These are phyloP conservation scores for Geotrichum fermentans DNA, from an alignment of 1,139 yeast species.

Conservation along the genomic window DNA sequence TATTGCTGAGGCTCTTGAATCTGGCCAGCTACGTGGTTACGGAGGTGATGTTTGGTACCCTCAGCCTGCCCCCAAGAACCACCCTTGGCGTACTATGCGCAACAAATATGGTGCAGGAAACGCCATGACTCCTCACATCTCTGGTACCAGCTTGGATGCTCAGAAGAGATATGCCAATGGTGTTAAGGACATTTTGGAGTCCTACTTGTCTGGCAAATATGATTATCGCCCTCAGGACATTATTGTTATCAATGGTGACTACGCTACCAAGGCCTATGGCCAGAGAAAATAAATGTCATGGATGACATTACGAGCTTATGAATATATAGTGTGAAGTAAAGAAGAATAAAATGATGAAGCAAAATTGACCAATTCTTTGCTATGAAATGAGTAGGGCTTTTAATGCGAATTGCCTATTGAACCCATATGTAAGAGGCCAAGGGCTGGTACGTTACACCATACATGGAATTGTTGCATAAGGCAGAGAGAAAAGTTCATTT, in stretches of 20 bases:
- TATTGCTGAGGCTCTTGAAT: constrained; percentile 65
- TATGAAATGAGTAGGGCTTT: too few species aligned
- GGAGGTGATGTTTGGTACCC: constrained; percentile 85
- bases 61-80: constrained; percentile 73
- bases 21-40: constrained; percentile 70
- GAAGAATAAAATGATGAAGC: neutral
- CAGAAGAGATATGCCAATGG: constrained; percentile 71
- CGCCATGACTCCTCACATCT: constrained; percentile 81
- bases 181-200: constrained; percentile 56
- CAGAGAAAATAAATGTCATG: constrained; percentile 37
- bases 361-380: too few species aligned
- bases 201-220: constrained; percentile 55
- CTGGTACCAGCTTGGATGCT: constrained; percentile 78
- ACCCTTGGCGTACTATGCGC: constrained; percentile 70
- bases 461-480: too few species aligned
- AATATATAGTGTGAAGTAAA: neutral
- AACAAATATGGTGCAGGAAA: constrained; percentile 69
- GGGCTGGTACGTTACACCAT: neutral
- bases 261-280: constrained; percentile 72
- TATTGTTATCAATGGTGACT: constrained; percentile 66
- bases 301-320: neutral
- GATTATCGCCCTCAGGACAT: constrained; percentile 73
- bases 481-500: too few species aligned
- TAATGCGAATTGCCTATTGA: too few species aligned
- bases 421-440: too few species aligned